These are phyloP conservation scores for Trichoderma endophyticum DNA, from an alignment of 2,329 filamentous ascomycete genomes.

Conservation along the genomic window DNA sequence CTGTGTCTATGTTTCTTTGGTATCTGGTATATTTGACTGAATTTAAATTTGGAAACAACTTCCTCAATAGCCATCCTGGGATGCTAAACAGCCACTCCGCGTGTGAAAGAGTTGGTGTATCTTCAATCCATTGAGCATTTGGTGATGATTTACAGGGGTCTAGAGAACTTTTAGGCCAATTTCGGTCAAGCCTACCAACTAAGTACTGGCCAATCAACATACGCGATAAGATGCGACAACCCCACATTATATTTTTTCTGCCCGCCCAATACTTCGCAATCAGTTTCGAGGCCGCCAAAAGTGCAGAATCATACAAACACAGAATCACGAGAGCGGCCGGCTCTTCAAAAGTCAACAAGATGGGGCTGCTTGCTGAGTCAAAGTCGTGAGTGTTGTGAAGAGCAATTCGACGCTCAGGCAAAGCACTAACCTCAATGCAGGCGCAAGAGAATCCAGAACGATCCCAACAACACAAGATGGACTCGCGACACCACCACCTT, in stretches of 20 bases:
- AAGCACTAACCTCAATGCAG: slow-evolving; percentile 25
- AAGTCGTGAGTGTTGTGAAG: slow-evolving; percentile 31
- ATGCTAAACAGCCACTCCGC: too few species aligned
- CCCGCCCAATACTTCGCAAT: slow-evolving; percentile 18
- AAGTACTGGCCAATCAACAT: slow-evolving; percentile 25
- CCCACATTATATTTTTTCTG: slow-evolving; percentile 36
- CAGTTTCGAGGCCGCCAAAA: neutral
- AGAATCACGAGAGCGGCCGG: neutral
- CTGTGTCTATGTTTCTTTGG: too few species aligned
- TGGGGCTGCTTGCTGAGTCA: slow-evolving; percentile 38
- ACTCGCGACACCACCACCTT: slow-evolving; percentile 76
- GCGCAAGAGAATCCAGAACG: slow-evolving; percentile 70
- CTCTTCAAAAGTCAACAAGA: slow-evolving; percentile 19
- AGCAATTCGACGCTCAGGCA: neutral
- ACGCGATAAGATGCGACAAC: slow-evolving; percentile 29
- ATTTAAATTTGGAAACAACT: too few species aligned
- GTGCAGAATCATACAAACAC: neutral
- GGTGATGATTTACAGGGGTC: neutral
- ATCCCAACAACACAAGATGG: slow-evolving; percentile 97
- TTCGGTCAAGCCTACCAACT: neutral
- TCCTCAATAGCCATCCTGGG: too few species aligned
- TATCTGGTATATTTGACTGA: too few species aligned
- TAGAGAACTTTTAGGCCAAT: neutral
- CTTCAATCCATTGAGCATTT: neutral
- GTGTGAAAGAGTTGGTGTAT: neutral